Conservation (phyloP, 2,329 filamentous ascomycete genomes). For the Phyllosticta capitalensis region DNA sequence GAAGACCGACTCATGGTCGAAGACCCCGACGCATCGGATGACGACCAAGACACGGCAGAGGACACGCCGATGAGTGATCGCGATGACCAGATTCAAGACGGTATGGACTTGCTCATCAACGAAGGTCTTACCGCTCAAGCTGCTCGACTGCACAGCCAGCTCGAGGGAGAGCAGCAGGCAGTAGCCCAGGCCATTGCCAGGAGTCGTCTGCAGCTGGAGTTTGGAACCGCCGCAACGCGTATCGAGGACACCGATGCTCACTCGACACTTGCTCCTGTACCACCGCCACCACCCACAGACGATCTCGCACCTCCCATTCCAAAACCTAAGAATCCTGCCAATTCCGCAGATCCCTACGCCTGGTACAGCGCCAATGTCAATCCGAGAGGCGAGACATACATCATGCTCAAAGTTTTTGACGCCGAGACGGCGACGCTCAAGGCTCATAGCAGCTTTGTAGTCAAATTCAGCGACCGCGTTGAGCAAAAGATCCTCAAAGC, state of each 20-base stretch:
- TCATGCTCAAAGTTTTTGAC: constrained; percentile 33
- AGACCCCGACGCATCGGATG: neutral
- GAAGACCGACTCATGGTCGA: neutral
- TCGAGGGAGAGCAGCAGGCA: neutral
- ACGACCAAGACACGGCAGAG: constrained; percentile 11
- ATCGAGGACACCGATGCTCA: neutral
- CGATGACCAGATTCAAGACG: constrained; percentile 18
- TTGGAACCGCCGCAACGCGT: neutral
- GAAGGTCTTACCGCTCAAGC: constrained; percentile 7
- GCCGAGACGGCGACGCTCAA: constrained; percentile 25
- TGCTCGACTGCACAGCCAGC: neutral
- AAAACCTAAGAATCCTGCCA: constrained; percentile 20
- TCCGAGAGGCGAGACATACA: constrained; percentile 27
- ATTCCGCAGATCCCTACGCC: constrained; percentile 17
- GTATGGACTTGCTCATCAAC: constrained; percentile 3
- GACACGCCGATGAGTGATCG: constrained; percentile 32
- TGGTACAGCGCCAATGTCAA: neutral
- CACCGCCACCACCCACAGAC: constrained; percentile 19
- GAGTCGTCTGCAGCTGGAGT: neutral
- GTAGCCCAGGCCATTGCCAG: neutral
- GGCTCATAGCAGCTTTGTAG: constrained; percentile 24
- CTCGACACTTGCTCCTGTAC: constrained; percentile 13
- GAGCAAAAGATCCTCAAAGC: constrained; percentile 24
- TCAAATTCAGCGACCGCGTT: constrained; percentile 22
- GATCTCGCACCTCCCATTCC: constrained; percentile 7